Evolutionary conservation across 805 yeast genomes (phyloP).

Genomic region (Metschnikowia henanensis): DNA sequence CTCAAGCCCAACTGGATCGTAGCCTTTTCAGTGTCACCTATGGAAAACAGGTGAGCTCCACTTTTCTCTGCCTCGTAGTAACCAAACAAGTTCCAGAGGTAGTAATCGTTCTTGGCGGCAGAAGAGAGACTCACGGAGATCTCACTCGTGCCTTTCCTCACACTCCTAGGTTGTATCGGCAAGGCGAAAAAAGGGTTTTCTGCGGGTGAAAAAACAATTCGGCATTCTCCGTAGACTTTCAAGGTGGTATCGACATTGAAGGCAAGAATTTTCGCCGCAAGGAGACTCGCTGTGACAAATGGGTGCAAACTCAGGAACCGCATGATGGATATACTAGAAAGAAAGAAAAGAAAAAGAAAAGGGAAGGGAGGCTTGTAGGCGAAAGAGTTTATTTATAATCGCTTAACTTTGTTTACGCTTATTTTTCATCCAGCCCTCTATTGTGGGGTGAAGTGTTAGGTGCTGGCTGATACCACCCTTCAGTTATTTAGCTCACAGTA

Average conservation of each 20-base stretch:
- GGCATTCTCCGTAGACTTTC: not conserved
- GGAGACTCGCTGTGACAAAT: not conserved
- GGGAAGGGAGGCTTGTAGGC: too few relatives aligned
- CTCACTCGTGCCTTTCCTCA: not conserved
- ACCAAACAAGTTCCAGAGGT: slow-evolving; percentile 2
- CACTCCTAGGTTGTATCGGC: not conserved
- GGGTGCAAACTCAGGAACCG: not conserved
- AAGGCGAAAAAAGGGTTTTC: slow-evolving; percentile 1
- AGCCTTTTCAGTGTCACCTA: not conserved
- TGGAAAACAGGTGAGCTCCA: not conserved
- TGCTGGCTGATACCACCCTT: too few relatives aligned
- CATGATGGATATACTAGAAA: not conserved
- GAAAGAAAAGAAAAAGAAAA: not conserved
- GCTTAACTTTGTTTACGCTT: too few relatives aligned
- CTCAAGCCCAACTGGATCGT: not conserved
- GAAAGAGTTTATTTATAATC: too few relatives aligned
- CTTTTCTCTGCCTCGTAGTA: not conserved
- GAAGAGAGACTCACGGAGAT: not conserved
- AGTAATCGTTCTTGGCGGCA: not conserved
- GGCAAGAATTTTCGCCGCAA: not conserved
- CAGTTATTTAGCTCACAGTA: too few relatives aligned
- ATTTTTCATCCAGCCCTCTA: too few relatives aligned
- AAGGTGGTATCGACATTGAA: not conserved
- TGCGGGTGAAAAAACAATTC: not conserved
- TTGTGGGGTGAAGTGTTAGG: too few relatives aligned